Conservation (phyloP, 75 land plant genomes). For the Cupressus sempervirens region DNA sequence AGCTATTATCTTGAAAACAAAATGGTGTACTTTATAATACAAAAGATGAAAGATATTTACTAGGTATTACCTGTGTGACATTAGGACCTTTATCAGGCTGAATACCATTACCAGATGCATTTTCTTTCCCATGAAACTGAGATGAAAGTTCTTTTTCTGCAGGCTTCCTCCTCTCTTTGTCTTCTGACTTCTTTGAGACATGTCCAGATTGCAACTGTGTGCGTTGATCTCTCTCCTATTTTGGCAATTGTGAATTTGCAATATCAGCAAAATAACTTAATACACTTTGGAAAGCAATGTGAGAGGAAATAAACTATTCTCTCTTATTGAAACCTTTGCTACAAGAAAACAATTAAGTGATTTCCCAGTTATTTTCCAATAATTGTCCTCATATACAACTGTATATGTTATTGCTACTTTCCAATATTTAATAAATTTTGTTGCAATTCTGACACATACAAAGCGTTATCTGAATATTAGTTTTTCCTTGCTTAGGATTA, state of each 20-base stretch:
- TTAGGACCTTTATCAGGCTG: slow-evolving; percentile 45
- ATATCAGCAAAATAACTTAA: background rate
- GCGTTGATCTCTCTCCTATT: slow-evolving; percentile 34
- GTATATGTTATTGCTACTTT: too few species aligned
- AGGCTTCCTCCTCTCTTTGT: slow-evolving; percentile 37
- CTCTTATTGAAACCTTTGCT: too few species aligned
- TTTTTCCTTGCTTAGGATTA: too few species aligned
- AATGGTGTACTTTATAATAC: background rate
- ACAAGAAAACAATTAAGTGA: too few species aligned
- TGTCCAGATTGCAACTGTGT: slow-evolving; percentile 31
- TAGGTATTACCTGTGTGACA: slow-evolving; percentile 40
- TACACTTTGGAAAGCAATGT: too few species aligned
- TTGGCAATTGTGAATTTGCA: background rate
- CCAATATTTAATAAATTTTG: too few species aligned
- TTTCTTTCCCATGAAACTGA: slow-evolving; percentile 29
- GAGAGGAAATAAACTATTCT: too few species aligned
- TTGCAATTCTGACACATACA: too few species aligned
- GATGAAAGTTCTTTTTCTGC: slow-evolving; percentile 31
- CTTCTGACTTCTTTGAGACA: slow-evolving; percentile 25
- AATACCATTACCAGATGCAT: slow-evolving; percentile 28
- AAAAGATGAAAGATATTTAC: background rate
- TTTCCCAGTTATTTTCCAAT: too few species aligned
- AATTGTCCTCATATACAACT: too few species aligned
- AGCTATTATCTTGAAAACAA: background rate
- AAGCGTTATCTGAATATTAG: too few species aligned